These are phyloP conservation scores for Microcera coccophila DNA, from an alignment of 2,329 filamentous ascomycete genomes.

Conservation along the genomic window DNA sequence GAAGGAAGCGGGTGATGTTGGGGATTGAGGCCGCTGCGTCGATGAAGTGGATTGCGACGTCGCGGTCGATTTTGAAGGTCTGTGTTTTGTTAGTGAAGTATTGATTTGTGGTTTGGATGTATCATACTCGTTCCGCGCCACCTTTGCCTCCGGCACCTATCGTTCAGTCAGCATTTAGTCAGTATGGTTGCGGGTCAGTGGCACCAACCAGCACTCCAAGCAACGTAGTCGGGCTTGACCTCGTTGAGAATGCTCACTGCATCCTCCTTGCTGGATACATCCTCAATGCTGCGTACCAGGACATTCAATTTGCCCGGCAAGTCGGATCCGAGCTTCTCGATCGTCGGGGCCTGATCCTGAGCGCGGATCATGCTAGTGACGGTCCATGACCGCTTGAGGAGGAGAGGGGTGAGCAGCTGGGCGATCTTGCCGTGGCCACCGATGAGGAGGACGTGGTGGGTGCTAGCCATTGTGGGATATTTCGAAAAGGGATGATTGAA, in stretches of 20 bases:
- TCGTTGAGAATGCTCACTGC: slow-evolving; percentile 60
- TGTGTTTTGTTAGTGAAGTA: slow-evolving; percentile 25
- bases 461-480: slow-evolving; percentile 25
- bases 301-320: slow-evolving; percentile 63
- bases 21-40: slow-evolving; percentile 53
- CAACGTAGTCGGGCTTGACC: slow-evolving; percentile 61
- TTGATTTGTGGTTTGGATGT: background rate
- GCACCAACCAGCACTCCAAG: slow-evolving; percentile 63
- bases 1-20: slow-evolving; percentile 57
- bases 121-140: slow-evolving; percentile 45
- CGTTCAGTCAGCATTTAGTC: slow-evolving; percentile 8
- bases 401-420: slow-evolving; percentile 69
- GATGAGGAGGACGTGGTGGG: slow-evolving; percentile 62
- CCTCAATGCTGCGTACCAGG: slow-evolving; percentile 66
- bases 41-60: slow-evolving; percentile 61
- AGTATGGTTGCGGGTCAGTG: background rate
- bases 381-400: slow-evolving; percentile 69
- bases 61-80: slow-evolving; percentile 57
- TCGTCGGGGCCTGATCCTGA: slow-evolving; percentile 60
- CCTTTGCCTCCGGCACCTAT: slow-evolving; percentile 57
- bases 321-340: slow-evolving; percentile 57
- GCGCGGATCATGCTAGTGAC: slow-evolving; percentile 76
- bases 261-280: slow-evolving; percentile 59
- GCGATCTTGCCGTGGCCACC: slow-evolving; percentile 80
- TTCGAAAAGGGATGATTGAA: background rate